These are phyloP conservation scores for Fomitopsis serialis DNA, from an alignment of 768 basidiomycete genomes.

Conservation along the genomic window DNA sequence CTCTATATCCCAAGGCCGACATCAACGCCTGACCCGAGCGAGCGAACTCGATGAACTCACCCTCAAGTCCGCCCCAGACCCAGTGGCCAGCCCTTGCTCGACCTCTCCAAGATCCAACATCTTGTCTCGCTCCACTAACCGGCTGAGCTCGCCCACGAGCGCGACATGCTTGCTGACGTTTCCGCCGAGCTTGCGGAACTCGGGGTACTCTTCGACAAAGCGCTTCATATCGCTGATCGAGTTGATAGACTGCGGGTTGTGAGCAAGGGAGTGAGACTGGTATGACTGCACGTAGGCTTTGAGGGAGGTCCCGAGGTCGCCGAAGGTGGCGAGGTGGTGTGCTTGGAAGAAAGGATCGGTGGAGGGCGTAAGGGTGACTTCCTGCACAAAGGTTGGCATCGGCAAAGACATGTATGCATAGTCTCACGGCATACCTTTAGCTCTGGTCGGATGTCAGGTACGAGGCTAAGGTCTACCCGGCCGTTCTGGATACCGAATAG, in stretches of 20 bases:
- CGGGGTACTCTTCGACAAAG: constrained; percentile 97
- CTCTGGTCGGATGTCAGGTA: constrained; percentile 84
- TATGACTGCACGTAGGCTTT: constrained; percentile 94
- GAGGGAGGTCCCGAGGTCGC: constrained; percentile 88
- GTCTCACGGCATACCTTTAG: constrained; percentile 52
- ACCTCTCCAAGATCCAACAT: constrained; percentile 89
- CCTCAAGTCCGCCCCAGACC: constrained; percentile 84
- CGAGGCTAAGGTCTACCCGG: constrained; percentile 75
- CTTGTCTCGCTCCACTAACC: constrained; percentile 81
- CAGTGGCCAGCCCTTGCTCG: constrained; percentile 93
- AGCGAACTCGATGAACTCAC: constrained; percentile 33
- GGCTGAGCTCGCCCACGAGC: constrained; percentile 90
- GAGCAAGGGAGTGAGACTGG: constrained; percentile 73
- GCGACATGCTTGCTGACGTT: constrained; percentile 99
- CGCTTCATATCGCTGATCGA: constrained; percentile 96
- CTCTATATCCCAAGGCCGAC: constrained; percentile 38
- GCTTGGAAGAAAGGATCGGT: constrained; percentile 94
- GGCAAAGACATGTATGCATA: constrained; percentile 2
- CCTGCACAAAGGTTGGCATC: constrained; percentile 40
- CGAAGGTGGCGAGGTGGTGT: constrained; percentile 90
- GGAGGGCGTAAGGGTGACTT: constrained; percentile 86
- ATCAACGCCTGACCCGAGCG: neutral
- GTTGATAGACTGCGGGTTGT: constrained; percentile 78
- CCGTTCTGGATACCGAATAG: constrained; percentile 91
- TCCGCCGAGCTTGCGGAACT: constrained; percentile 92